Conservation (phyloP, 441 rosid species). For the Erysimum cheiri region DNA sequence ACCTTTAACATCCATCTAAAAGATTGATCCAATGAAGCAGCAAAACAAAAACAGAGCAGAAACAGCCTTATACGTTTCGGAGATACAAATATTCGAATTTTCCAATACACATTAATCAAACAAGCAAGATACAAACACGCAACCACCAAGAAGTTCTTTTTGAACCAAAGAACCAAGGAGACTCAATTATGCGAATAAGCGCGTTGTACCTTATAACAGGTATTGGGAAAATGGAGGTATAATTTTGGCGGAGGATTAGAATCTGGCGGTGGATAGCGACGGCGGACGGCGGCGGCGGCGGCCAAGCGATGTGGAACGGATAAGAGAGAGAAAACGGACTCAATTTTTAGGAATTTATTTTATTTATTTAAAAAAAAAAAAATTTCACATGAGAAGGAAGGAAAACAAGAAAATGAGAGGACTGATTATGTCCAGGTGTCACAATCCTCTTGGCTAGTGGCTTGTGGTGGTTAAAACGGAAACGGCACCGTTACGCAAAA, state of each 20-base stretch:
- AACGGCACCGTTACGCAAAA: slow-evolving; percentile 18
- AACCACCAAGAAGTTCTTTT: slow-evolving; percentile 21
- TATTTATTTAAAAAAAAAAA: background rate
- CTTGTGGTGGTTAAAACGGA: background rate
- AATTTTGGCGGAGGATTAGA: background rate
- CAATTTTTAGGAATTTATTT: slow-evolving; percentile 22
- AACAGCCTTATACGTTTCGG: slow-evolving; percentile 12
- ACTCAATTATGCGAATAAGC: slow-evolving; percentile 21
- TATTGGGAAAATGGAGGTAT: slow-evolving; percentile 28
- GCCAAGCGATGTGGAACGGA: slow-evolving; percentile 39
- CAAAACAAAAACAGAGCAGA: slow-evolving; percentile 13
- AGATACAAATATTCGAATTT: background rate
- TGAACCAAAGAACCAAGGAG: slow-evolving; percentile 2
- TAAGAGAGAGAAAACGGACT: slow-evolving; percentile 34
- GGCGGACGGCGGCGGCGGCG: slow-evolving; percentile 41
- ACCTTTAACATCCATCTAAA: slow-evolving; percentile 18
- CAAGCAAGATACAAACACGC: slow-evolving; percentile 27
- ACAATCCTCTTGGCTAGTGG: background rate
- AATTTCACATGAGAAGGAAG: background rate
- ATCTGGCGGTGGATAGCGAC: slow-evolving; percentile 28
- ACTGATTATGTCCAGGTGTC: slow-evolving; percentile 37
- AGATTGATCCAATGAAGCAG: slow-evolving; percentile 24
- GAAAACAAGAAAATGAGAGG: slow-evolving; percentile 23
- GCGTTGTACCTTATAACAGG: slow-evolving; percentile 24
- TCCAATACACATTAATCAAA: background rate